A percentile compares a stretch with the other conserved stretches of the same genome.
Conservation (phyloP, 2,329 filamentous ascomycete species). For the Ascomycota sp. region DNA sequence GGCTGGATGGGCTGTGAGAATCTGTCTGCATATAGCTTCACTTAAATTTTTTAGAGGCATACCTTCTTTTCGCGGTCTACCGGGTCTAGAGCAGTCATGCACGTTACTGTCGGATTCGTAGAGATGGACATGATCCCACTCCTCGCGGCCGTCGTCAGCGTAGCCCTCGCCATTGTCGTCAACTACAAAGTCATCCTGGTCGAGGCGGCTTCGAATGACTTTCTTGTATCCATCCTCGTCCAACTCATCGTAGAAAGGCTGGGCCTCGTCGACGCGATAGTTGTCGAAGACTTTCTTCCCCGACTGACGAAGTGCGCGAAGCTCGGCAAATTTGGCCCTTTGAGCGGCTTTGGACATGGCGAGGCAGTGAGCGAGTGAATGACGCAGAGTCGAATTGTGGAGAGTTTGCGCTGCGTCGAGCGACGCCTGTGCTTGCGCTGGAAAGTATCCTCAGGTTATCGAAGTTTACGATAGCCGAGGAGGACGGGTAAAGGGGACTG, state of each 20-base stretch:
- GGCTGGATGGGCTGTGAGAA: conserved; percentile 22
- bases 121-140: conserved; percentile 59
- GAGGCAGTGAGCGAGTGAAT: conserved; percentile 1
- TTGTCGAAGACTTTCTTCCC: conserved; percentile 81
- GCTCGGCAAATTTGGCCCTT: conserved; percentile 47
- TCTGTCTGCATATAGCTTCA: neutral
- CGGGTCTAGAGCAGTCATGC: conserved; percentile 16
- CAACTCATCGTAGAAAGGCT: conserved; percentile 82
- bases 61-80: conserved; percentile 31
- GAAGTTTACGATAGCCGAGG: too few relatives aligned
- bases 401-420: too few relatives aligned
- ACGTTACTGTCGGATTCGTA: conserved; percentile 56
- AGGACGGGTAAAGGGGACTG: too few relatives aligned
- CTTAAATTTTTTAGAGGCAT: conserved; percentile 2
- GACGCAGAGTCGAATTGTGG: too few relatives aligned
- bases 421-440: too few relatives aligned
- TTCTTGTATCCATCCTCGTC: conserved; percentile 97
- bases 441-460: too few relatives aligned
- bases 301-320: conserved; percentile 63
- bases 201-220: conserved; percentile 69
- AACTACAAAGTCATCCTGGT: conserved; percentile 94
- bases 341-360: conserved; percentile 17
- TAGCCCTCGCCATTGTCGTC: conserved; percentile 97
- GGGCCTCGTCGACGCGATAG: conserved; percentile 71
- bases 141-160: conserved; percentile 86